These are phyloP conservation scores for Trichoderma pleuroti DNA, from an alignment of 2,329 filamentous ascomycete genomes.

Conservation along the genomic window DNA sequence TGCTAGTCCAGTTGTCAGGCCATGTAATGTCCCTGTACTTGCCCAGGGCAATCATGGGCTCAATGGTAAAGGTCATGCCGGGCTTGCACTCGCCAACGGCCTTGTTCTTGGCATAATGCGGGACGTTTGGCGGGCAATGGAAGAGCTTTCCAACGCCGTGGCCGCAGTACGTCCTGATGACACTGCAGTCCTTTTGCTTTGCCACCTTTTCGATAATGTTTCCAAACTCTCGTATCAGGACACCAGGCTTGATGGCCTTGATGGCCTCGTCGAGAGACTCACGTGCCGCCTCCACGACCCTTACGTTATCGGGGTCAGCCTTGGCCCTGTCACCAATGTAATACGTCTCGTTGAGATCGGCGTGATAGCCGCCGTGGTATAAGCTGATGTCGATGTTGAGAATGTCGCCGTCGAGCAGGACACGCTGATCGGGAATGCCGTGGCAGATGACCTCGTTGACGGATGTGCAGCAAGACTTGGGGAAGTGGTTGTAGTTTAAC, in stretches of 20 bases:
- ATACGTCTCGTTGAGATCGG: conserved; percentile 97
- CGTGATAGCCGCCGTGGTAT: conserved; percentile 93
- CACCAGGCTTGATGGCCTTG: conserved; percentile 86
- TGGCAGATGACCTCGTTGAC: conserved; percentile 98
- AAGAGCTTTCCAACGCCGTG: conserved; percentile 94
- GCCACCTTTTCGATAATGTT: conserved; percentile 95
- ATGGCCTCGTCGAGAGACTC: conserved; percentile 91
- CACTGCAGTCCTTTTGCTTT: conserved; percentile 78
- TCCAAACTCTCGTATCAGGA: conserved; percentile 87
- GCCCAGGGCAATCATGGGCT: conserved; percentile 95
- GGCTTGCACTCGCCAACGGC: conserved; percentile 89
- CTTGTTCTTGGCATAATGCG: conserved; percentile 98
- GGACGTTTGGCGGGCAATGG: conserved; percentile 89
- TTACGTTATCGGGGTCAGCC: conserved; percentile 79
- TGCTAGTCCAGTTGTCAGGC: conserved; percentile 98
- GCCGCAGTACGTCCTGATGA: conserved; percentile 93
- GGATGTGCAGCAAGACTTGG: conserved; percentile 96
- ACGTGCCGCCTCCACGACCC: conserved; percentile 84
- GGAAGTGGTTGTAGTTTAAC: conserved; percentile 92
- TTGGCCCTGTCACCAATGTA: conserved; percentile 89
- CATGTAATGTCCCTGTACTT: conserved; percentile 91
- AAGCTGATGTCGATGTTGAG: conserved; percentile 94
- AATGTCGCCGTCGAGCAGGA: conserved; percentile 88
- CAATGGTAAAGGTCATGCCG: conserved; percentile 98
- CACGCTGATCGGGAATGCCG: conserved; percentile 89